phyloP scores from a whole-genome alignment of 495 filamentous ascomycete genomes.

The Aspergillus ostianus region DNA sequence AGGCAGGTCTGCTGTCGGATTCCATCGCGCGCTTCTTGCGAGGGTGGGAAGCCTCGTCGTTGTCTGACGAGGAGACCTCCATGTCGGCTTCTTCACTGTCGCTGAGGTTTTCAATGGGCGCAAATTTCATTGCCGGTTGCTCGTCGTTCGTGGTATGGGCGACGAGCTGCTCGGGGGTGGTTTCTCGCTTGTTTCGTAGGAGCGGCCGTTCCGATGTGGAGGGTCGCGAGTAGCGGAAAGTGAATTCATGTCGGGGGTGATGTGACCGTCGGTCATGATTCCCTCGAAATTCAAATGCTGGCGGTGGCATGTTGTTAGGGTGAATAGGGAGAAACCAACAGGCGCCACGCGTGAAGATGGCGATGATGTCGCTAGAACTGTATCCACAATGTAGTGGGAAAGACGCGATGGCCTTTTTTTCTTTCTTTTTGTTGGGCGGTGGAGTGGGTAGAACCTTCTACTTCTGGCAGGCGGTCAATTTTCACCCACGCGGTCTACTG shows the following conservation, averaged over 20 bases:
- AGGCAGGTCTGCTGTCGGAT: slow-evolving; percentile 40
- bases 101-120: slow-evolving; percentile 58
- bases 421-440: not conserved
- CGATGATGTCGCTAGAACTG: slow-evolving; percentile 1
- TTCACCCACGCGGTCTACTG: too few species aligned
- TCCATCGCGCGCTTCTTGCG: slow-evolving; percentile 52
- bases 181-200: slow-evolving; percentile 34
- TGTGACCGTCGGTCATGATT: slow-evolving; percentile 28
- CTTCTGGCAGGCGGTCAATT: slow-evolving; percentile 11
- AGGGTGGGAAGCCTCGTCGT: slow-evolving; percentile 45
- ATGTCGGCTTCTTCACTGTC: slow-evolving; percentile 72
- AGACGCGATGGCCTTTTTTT: not conserved
- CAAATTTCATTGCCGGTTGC: slow-evolving; percentile 39
- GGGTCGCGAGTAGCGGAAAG: slow-evolving; percentile 41
- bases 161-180: slow-evolving; percentile 37
- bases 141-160: slow-evolving; percentile 21
- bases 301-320: slow-evolving; percentile 19
- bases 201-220: slow-evolving; percentile 48
- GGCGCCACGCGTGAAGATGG: not conserved
- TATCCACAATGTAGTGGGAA: not conserved
- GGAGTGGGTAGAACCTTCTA: not conserved
- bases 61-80: slow-evolving; percentile 52
- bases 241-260: slow-evolving; percentile 35
- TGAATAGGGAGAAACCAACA: not conserved
- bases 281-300: slow-evolving; percentile 42